Evolutionary conservation across 2,329 filamentous ascomycete species (phyloP).

Genomic region (Alternaria brassicae): DNA sequence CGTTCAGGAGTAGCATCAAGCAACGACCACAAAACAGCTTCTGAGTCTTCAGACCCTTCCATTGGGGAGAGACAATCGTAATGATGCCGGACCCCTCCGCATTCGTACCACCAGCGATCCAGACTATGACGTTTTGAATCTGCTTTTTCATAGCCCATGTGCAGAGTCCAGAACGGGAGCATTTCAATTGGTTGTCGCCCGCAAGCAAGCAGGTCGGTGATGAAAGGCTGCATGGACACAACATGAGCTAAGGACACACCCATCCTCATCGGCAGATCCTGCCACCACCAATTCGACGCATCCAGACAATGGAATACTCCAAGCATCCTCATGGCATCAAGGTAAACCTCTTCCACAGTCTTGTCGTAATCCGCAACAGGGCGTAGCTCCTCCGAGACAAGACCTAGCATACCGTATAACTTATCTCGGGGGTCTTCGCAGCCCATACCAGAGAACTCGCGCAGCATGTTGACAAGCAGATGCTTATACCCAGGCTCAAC

Average conservation of each 20-base stretch:
- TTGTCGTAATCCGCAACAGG: constrained; percentile 3
- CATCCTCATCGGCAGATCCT: neutral
- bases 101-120: neutral
- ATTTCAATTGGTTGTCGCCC: neutral
- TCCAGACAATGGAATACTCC: neutral
- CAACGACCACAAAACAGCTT: neutral
- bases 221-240: neutral
- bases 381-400: neutral
- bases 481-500: neutral
- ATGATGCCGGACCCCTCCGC: neutral
- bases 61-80: neutral
- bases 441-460: neutral
- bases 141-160: neutral
- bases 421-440: constrained; percentile 12
- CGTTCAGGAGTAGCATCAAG: neutral
- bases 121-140: neutral
- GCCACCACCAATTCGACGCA: constrained; percentile 1
- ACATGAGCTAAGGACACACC: neutral
- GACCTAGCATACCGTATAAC: constrained; percentile 12
- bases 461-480: neutral
- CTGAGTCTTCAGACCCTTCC: neutral
- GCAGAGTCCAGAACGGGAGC: neutral
- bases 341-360: neutral
- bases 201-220: neutral
- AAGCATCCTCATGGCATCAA: constrained; percentile 4